Evolutionary conservation across 495 filamentous ascomycete species (phyloP), one percentile per base, ranked within the genome.

Genomic region (Cercophora scortea): DNA sequence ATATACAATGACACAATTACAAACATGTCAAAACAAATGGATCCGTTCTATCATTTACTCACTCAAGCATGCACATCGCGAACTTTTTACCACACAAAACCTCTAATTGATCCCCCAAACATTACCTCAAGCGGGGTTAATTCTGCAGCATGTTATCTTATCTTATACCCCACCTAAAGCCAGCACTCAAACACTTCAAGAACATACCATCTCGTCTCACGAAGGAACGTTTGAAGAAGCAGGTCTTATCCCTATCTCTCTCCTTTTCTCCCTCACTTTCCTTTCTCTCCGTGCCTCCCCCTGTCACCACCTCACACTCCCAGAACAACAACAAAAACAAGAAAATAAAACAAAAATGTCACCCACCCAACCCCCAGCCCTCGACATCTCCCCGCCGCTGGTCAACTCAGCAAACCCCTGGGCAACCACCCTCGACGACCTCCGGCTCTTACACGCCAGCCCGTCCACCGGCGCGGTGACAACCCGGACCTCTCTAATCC

Each of bases 401-500:
- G 63, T 88, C 58, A 89, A 89, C 65, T 82, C 85, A 1, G 75
- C 86, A 18, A 80, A 75, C 49, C 84, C 85, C 5, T 88, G 86
- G 84, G 84, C 85, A 11, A 86, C 81, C 0, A 79, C 77, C 6
- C 53, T 67, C 10, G 73, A 72, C 7, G 80, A 89, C 52, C 71
- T 89, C 6, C 45, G 57, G 18, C 62, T 57, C 0, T 75, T 89
- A 11, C 83, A 82, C 63, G 51, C 61, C 8, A 84, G 74, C 51
- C 67, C 77, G 0, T 67, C 74, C 54, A 87, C 81, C 0, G 86
- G 86, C 36, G 86, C 84, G 3, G 78, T 88, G 18, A 89, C 86
- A 6, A 86, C 79, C 5, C 72, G 86, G 11, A 89, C 86, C 12
- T 73, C 79, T 4, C 72, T 85, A 6, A 63, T 80, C 17, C 41